Percentiles rank a stretch among this genome's conserved stretches.
These are phyloP conservation scores for Fusarium sp. DNA, from an alignment of 2,329 filamentous ascomycete genomes.

Conservation along the genomic window DNA sequence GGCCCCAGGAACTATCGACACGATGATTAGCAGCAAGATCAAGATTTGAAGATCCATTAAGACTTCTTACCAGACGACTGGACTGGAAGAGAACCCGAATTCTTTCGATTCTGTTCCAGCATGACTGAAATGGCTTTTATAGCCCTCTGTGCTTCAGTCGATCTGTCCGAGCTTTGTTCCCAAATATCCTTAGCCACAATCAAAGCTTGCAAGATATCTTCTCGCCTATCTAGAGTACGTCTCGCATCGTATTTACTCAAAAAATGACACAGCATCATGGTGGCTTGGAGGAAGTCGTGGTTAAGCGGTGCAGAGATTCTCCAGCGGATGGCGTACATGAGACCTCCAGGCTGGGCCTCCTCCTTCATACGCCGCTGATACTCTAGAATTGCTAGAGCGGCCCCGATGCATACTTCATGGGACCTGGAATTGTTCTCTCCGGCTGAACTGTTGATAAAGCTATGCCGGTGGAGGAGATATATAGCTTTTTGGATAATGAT, in stretches of 20 bases:
- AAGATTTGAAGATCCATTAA: background rate
- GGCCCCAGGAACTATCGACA: background rate
- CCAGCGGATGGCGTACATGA: slow-evolving; percentile 37
- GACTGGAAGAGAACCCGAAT: background rate
- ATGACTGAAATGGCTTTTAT: slow-evolving; percentile 10
- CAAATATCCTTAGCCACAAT: background rate
- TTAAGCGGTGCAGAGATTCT: slow-evolving; percentile 30
- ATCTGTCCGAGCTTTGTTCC: slow-evolving; percentile 2
- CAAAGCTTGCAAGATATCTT: slow-evolving; percentile 15
- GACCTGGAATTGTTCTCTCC: background rate
- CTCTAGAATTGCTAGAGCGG: slow-evolving; percentile 25
- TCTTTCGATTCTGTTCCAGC: background rate
- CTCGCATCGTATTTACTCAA: slow-evolving; percentile 8
- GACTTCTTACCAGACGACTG: background rate
- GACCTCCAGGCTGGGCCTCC: slow-evolving; percentile 29
- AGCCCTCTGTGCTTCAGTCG: slow-evolving; percentile 12
- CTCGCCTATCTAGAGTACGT: background rate
- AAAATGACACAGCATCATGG: slow-evolving; percentile 35
- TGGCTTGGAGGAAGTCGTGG: slow-evolving; percentile 33
- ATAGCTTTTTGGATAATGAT: slow-evolving; percentile 11
- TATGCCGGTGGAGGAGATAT: slow-evolving; percentile 15
- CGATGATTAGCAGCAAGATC: background rate
- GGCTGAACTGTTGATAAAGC: background rate
- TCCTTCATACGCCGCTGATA: slow-evolving; percentile 32
- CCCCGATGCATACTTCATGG: slow-evolving; percentile 16